These are phyloP conservation scores for Hirschfeldia incana DNA, from an alignment of 345 rosid genomes.

Conservation along the genomic window DNA sequence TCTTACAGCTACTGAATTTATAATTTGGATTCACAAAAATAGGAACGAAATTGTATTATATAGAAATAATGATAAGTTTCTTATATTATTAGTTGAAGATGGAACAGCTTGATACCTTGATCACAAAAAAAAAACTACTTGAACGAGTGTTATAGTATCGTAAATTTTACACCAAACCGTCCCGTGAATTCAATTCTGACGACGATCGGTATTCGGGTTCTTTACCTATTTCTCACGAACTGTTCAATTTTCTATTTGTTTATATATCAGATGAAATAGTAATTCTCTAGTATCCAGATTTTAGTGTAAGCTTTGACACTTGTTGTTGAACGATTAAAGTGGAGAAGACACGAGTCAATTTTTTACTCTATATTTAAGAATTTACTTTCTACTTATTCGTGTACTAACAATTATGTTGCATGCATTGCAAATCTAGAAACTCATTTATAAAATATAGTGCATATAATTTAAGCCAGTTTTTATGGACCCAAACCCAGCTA, in stretches of 20 bases:
- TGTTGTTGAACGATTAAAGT: neutral
- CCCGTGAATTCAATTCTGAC: neutral
- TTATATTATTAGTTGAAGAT: constrained; percentile 9
- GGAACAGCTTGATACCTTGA: neutral
- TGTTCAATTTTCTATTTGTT: neutral
- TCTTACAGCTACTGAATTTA: neutral
- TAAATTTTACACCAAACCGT: neutral
- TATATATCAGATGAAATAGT: neutral
- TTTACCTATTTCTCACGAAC: neutral
- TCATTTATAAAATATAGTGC: neutral
- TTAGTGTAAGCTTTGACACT: neutral
- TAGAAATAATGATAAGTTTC: neutral
- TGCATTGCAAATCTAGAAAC: neutral
- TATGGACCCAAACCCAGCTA: neutral
- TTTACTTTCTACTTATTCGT: neutral
- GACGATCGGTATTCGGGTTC: neutral
- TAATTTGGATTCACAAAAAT: neutral
- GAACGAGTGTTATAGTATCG: neutral
- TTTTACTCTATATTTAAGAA: neutral
- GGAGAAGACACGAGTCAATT: constrained; percentile 30
- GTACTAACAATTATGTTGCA: neutral
- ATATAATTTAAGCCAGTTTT: neutral
- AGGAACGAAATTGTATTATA: neutral
- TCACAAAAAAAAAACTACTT: neutral
- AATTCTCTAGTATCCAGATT: neutral